Conservation (phyloP, 345 rosid species). For the Clarkia xantiana region DNA sequence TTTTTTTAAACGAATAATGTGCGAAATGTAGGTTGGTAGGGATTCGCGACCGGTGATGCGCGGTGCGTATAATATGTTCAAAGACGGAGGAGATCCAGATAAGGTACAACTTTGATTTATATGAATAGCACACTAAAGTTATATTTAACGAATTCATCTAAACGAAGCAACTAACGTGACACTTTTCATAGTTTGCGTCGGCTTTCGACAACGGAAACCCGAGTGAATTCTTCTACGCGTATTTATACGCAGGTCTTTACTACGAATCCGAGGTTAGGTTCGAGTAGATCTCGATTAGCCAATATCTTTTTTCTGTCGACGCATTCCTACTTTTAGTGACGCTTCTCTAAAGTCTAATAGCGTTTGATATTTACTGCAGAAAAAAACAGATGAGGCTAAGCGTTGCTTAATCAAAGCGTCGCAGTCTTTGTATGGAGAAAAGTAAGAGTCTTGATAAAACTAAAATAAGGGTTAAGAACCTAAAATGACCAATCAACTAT, state of each 20-base stretch:
- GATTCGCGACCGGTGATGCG: constrained; percentile 79
- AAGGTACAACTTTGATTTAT: constrained; percentile 23
- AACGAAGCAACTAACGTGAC: not conserved
- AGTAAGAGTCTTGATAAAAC: constrained; percentile 17
- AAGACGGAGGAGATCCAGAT: constrained; percentile 78
- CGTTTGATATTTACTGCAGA: constrained; percentile 28
- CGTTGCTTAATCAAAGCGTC: constrained; percentile 42
- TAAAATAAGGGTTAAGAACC: no score
- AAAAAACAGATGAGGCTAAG: constrained; percentile 51
- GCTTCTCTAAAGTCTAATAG: no score
- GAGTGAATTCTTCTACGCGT: constrained; percentile 57
- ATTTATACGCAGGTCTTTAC: constrained; percentile 69
- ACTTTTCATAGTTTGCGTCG: constrained; percentile 36
- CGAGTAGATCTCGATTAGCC: no score
- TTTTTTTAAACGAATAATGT: constrained; percentile 2
- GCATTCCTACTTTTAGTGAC: no score
- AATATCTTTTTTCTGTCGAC: no score
- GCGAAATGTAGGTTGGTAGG: constrained; percentile 57
- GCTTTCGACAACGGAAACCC: constrained; percentile 37
- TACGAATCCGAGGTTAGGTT: constrained; percentile 64
- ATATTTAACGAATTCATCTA: no score
- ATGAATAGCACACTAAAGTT: not conserved
- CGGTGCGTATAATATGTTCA: constrained; percentile 65
- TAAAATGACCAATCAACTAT: no score
- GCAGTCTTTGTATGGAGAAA: constrained; percentile 58